Percentiles rank a stretch among this genome's conserved stretches.
Evolutionary conservation across 108 stramenopile species (phyloP).

Genomic region (Cyclostephanos tholiformis): DNA sequence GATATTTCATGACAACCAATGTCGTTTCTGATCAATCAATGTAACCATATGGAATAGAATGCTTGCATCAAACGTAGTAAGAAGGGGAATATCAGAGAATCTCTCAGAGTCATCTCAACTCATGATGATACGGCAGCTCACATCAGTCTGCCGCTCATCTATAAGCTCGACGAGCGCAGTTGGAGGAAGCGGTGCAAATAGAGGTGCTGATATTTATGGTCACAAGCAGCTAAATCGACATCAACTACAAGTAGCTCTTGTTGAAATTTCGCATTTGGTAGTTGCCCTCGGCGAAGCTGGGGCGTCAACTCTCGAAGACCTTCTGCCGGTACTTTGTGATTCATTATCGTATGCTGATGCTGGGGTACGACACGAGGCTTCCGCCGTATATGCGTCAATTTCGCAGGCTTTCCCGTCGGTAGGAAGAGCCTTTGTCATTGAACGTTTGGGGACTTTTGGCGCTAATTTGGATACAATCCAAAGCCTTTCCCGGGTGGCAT

Average conservation of each 20-base stretch:
- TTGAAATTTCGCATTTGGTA: constrained; percentile 83
- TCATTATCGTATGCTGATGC: constrained; percentile 72
- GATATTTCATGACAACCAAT: not conserved
- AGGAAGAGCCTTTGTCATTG: constrained; percentile 59
- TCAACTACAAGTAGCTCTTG: constrained; percentile 78
- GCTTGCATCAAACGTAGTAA: constrained; percentile 59
- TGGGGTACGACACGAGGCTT: constrained; percentile 85
- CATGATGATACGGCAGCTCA: constrained; percentile 64
- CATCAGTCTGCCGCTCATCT: constrained; percentile 41
- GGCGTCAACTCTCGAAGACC: constrained; percentile 67
- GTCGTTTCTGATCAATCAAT: not conserved
- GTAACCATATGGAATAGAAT: constrained; percentile 16
- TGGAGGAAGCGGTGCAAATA: constrained; percentile 22
- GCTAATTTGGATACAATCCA: constrained; percentile 48
- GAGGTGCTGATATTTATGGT: constrained; percentile 27
- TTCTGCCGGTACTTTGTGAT: constrained; percentile 55
- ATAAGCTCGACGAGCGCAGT: constrained; percentile 16
- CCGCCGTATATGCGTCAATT: constrained; percentile 67
- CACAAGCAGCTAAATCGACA: constrained; percentile 53
- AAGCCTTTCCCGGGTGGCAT: constrained; percentile 18
- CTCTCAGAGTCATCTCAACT: constrained; percentile 75
- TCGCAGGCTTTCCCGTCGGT: constrained; percentile 60
- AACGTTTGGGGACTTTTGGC: constrained; percentile 41
- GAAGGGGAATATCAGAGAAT: constrained; percentile 73
- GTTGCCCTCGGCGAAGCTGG: constrained; percentile 73